Percentiles rank a stretch among this genome's conserved stretches.
Evolutionary conservation across 305 asterid genomes (phyloP).

Genomic region (Petunia hybrid): DNA sequence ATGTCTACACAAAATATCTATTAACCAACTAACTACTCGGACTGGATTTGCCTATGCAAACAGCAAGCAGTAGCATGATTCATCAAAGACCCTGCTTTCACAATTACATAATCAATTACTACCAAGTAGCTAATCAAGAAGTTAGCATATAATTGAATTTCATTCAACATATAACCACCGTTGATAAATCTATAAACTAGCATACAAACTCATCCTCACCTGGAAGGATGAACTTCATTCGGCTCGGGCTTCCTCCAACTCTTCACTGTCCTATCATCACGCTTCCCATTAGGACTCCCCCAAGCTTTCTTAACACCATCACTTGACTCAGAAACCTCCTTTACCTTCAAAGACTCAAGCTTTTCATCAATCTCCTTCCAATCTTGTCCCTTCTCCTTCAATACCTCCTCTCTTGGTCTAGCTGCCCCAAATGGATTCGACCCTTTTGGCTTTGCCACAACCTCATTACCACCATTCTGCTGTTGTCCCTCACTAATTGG

Average conservation of each 20-base stretch:
- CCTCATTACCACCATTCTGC: conserved; percentile 32
- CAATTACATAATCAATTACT: background rate
- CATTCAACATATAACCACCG: background rate
- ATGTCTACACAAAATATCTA: background rate
- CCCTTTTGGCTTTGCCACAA: conserved; percentile 57
- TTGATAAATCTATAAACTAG: background rate
- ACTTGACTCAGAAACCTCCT: conserved; percentile 45
- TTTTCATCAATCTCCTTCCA: conserved; percentile 85
- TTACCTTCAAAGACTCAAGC: conserved; percentile 68
- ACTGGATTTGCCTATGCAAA: background rate
- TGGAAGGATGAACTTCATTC: conserved; percentile 57
- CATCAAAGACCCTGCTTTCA: background rate
- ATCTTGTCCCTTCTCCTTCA: conserved; percentile 94
- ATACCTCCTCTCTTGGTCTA: conserved; percentile 95
- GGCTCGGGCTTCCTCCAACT: conserved; percentile 80
- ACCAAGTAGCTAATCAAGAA: background rate
- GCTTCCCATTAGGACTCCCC: conserved; percentile 71
- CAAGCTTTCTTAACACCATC: conserved; percentile 59
- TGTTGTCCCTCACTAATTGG: conserved; percentile 40
- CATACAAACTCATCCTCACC: conserved; percentile 47
- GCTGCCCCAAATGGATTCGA: conserved; percentile 86
- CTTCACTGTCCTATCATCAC: conserved; percentile 59
- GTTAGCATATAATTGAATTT: too few relatives aligned
- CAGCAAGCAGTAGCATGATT: background rate
- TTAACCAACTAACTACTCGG: background rate